Percentiles rank a stretch among this genome's conserved stretches.
Evolutionary conservation across 1,284 basidiomycete genomes (phyloP).

Genomic region (Ustilago shanxiensis): DNA sequence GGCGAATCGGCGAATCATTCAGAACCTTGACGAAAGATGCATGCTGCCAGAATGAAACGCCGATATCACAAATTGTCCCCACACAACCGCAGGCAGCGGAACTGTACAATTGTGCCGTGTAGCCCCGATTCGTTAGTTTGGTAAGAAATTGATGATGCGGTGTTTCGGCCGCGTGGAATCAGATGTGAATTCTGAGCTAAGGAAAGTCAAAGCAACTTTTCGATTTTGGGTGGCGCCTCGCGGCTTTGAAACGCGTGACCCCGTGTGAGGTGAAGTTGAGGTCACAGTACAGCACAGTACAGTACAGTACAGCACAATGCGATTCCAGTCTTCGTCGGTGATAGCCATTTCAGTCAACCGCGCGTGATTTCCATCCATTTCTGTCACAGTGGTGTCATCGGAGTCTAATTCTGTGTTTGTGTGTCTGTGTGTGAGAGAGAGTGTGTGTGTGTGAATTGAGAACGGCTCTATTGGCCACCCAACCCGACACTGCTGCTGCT

Average conservation of each 20-base stretch:
- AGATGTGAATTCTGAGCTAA: background rate
- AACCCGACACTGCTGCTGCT: too few relatives aligned
- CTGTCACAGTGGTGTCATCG: background rate
- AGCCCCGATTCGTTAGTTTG: too few relatives aligned
- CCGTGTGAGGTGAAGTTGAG: background rate
- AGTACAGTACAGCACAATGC: too few relatives aligned
- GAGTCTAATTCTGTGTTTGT: background rate
- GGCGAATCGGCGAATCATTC: slow-evolving; percentile 31
- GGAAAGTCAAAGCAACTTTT: background rate
- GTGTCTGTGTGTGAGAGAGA: too few relatives aligned
- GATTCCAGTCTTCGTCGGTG: too few relatives aligned
- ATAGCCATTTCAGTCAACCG: background rate
- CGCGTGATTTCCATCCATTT: background rate
- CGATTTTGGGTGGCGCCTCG: background rate
- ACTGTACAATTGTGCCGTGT: too few relatives aligned
- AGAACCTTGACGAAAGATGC: background rate
- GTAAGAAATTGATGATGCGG: too few relatives aligned
- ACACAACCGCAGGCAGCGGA: background rate
- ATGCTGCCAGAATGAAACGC: background rate
- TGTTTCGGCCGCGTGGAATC: too few relatives aligned
- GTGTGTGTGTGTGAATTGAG: background rate
- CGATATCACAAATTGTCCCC: background rate
- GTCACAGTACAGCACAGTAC: too few relatives aligned
- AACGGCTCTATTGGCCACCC: background rate
- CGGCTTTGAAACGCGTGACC: background rate